A percentile compares a stretch with the other conserved stretches of the same genome.
These are phyloP conservation scores for Omphalotus olearius DNA, from an alignment of 1,284 basidiomycete genomes.

Conservation along the genomic window DNA sequence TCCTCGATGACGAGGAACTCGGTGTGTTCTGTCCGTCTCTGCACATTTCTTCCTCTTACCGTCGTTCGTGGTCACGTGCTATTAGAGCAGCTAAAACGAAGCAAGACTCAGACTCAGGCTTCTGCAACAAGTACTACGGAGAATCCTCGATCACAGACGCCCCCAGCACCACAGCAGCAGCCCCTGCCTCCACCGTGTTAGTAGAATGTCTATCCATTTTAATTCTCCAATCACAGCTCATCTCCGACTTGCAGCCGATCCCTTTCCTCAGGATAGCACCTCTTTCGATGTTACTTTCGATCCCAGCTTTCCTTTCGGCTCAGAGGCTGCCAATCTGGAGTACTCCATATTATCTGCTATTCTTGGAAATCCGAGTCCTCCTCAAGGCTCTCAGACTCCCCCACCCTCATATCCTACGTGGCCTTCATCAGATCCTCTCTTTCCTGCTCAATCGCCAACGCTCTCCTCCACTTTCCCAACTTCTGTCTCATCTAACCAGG, in stretches of 20 bases:
- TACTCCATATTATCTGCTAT: constrained; percentile 92
- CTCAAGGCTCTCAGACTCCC: constrained; percentile 44
- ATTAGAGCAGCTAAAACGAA: constrained; percentile 58
- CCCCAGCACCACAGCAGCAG: constrained; percentile 2
- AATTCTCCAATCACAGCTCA: constrained; percentile 13
- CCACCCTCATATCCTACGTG: constrained; percentile 40
- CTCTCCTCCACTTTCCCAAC: constrained; percentile 31
- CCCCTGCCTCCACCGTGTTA: constrained; percentile 21
- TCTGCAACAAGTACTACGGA: constrained; percentile 10
- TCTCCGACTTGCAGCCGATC: constrained; percentile 34
- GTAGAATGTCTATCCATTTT: constrained; percentile 7
- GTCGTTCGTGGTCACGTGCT: constrained; percentile 32
- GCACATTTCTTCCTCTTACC: constrained; percentile 19
- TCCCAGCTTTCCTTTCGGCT: constrained; percentile 68
- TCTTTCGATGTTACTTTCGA: constrained; percentile 63
- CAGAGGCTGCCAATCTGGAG: constrained; percentile 86
- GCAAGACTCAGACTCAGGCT: constrained; percentile 29
- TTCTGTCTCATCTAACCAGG: constrained; percentile 25
- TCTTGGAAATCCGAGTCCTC: constrained; percentile 71
- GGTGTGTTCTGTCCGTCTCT: constrained; percentile 46
- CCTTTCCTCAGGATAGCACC: constrained; percentile 50
- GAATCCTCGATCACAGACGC: constrained; percentile 11
- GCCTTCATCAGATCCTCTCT: constrained; percentile 35
- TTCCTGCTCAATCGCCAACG: constrained; percentile 31
- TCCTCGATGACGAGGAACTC: constrained; percentile 88